Base-by-base conservation (phyloP, 1,139 yeast genomes). In the Kazachstania sp. region DNA sequence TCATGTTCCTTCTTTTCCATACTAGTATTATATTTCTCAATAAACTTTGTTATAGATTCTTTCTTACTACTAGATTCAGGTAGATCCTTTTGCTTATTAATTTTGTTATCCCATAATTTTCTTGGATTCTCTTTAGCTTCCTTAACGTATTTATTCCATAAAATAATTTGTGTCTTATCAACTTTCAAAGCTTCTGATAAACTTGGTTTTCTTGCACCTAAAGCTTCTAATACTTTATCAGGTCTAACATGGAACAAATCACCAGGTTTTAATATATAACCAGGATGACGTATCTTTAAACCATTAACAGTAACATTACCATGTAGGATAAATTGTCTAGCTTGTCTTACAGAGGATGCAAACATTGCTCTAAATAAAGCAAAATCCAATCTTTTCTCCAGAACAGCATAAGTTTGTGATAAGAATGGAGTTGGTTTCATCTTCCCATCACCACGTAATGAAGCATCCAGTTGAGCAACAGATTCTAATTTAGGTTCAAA, bases 311-410 rank as follows among this genome's bases (percentile, higher is more conserved):
- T 71, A 16, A 92, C 98, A 56, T 83, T 75, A 1, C 96, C 96
- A 45, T 81, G 81, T 28, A 86, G 69, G 51, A 92, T 82, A 60
- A 85, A 88, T 64, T 86, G 90, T 56, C 96, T 79, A 1, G 98
- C 96, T 68, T 92, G 97, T 73, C 97, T 81, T 6, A 87, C 79
- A 7, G 95, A 86, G 6, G 95, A 79, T 4, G 98, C 96, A 71
- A 92, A 90, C 84, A 92, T 75, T 35, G 97, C 75, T 67, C 98
- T 79, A 70, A 86, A 92, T 12, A 92, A 61, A 1, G 97, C 97
- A 63, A 83, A 78, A 64, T 92, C 98, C 38, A 92, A 74, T 63
- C 98, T 75, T 64, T 83, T 84, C 65, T 92, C 98, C 51, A 94
- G 71, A 3, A 82, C 81, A 4, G 95, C 95, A 67, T 74, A 92